These are phyloP conservation scores for Fragaria nilgerrensis DNA, from an alignment of 306 rosid genomes.

Conservation along the genomic window DNA sequence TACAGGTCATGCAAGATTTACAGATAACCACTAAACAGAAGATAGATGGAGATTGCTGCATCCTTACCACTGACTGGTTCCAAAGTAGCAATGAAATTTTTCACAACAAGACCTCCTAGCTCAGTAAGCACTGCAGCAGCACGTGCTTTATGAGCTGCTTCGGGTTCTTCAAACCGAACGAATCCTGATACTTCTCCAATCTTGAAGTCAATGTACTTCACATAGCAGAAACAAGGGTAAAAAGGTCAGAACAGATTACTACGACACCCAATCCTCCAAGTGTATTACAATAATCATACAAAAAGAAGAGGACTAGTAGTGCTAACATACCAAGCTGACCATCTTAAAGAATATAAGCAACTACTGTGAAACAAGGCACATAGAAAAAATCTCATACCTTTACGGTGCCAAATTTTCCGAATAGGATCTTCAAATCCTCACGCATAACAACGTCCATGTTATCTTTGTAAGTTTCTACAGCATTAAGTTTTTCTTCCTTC, in stretches of 20 bases:
- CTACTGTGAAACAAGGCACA: not conserved
- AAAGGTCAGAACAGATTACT: conserved; percentile 21
- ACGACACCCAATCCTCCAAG: not conserved
- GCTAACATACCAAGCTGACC: not conserved
- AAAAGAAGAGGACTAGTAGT: not conserved
- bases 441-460: conserved; percentile 76
- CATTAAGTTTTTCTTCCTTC: conserved; percentile 35
- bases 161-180: conserved; percentile 75
- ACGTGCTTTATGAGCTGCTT: conserved; percentile 86
- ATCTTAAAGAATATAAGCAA: not conserved
- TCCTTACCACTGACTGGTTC: conserved; percentile 77
- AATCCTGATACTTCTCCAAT: conserved; percentile 83
- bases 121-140: conserved; percentile 81
- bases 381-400: conserved; percentile 45
- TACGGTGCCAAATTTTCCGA: conserved; percentile 68
- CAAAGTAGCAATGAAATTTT: conserved; percentile 61
- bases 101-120: conserved; percentile 66
- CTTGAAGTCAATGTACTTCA: conserved; percentile 76
- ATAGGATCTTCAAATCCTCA: conserved; percentile 76
- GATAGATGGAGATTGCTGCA: not conserved
- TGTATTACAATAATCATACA: not conserved
- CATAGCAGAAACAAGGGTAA: not conserved
- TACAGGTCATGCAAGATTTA: not conserved
- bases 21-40: not conserved
- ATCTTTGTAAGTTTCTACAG: conserved; percentile 48